These are phyloP conservation scores for Aspergillus sojae DNA, from an alignment of 2,329 filamentous ascomycete species.

Conservation along the genomic window DNA sequence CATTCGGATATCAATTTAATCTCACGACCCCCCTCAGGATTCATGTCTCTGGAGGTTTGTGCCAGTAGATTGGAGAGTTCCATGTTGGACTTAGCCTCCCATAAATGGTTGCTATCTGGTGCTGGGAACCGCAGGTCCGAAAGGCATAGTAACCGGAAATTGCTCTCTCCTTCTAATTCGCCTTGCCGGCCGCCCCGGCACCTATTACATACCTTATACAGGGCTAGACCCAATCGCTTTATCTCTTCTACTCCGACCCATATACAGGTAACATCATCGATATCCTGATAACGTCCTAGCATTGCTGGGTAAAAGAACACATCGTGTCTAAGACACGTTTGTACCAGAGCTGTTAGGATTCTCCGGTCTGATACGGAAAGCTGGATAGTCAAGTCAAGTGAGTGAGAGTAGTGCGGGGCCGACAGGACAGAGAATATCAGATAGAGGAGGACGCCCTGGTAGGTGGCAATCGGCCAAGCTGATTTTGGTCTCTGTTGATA, in stretches of 20 bases:
- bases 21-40: neutral
- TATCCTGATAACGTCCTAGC: conserved; percentile 17
- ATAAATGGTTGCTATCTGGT: neutral
- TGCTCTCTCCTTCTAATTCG: neutral
- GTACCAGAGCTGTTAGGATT: conserved; percentile 24
- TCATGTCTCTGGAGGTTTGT: neutral
- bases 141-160: neutral
- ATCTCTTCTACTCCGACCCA: conserved; percentile 29
- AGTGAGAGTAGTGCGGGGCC: neutral
- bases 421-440: conserved; percentile 28
- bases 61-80: neutral
- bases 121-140: neutral
- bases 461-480: conserved; percentile 31
- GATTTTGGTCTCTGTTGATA: neutral
- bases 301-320: conserved; percentile 31
- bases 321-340: conserved; percentile 21
- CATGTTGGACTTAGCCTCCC: neutral
- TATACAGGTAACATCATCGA: conserved; percentile 21
- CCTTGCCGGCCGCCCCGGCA: neutral
- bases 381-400: conserved; percentile 8
- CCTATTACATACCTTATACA: conserved; percentile 24
- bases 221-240: conserved; percentile 26
- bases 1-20: neutral
- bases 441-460: conserved; percentile 31
- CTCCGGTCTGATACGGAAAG: conserved; percentile 10